Percentiles rank a stretch among this genome's conserved stretches.
These are phyloP conservation scores for Luffa aegyptiaca DNA, from an alignment of 306 rosid species.

Conservation along the genomic window DNA sequence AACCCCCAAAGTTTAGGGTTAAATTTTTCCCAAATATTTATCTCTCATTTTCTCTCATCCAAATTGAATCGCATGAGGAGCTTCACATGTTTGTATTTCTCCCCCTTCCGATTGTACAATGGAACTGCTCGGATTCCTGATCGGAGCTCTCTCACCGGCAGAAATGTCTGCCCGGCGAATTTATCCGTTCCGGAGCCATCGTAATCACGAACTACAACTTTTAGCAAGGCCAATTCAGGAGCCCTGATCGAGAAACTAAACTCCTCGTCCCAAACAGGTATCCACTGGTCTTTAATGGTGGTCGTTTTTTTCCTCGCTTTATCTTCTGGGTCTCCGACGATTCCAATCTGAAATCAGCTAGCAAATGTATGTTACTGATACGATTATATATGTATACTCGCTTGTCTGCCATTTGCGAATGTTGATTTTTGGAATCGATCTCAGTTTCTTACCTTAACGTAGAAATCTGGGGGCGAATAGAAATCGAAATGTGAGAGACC, in stretches of 20 bases:
- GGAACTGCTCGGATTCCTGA: slow-evolving; percentile 65
- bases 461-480: slow-evolving; percentile 83
- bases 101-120: slow-evolving; percentile 27
- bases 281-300: slow-evolving; percentile 60
- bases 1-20: too few species aligned
- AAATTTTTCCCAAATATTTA: too few species aligned
- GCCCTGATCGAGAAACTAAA: slow-evolving; percentile 32
- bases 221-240: slow-evolving; percentile 67
- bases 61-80: slow-evolving; percentile 49
- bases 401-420: neutral
- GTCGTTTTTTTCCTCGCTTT: neutral
- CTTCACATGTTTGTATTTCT: slow-evolving; percentile 25
- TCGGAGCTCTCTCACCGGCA: slow-evolving; percentile 48
- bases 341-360: slow-evolving; percentile 32
- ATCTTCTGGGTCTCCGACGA: slow-evolving; percentile 50
- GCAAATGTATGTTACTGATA: neutral
- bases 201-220: slow-evolving; percentile 39
- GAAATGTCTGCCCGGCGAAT: slow-evolving; percentile 75
- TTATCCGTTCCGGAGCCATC: slow-evolving; percentile 50
- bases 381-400: neutral
- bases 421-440: neutral
- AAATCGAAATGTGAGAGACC: slow-evolving; percentile 48
- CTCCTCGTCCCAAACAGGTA: slow-evolving; percentile 64
- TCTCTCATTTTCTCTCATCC: neutral
- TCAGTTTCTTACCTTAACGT: slow-evolving; percentile 30